Evolutionary conservation across 2,329 filamentous ascomycete genomes (phyloP).

Genomic region (Ophiostoma tasmaniense): DNA sequence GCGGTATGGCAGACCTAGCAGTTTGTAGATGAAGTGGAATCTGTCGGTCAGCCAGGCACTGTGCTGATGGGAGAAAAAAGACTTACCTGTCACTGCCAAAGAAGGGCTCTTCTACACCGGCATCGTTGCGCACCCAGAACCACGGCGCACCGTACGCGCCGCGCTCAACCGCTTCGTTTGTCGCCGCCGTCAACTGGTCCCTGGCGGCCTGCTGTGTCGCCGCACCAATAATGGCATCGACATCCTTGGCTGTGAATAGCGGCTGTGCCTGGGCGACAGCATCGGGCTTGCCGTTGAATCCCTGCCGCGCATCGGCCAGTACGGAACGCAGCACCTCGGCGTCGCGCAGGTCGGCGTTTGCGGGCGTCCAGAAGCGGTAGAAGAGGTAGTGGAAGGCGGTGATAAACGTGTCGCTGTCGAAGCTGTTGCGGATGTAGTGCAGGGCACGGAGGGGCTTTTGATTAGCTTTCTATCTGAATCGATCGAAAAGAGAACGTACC

Average conservation of each 20-base stretch:
- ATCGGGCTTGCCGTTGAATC: constrained; percentile 7
- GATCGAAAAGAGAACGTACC: constrained; percentile 12
- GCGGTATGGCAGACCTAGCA: constrained; percentile 51
- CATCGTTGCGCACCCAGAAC: constrained; percentile 55
- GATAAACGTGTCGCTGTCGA: constrained; percentile 42
- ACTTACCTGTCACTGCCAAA: constrained; percentile 63
- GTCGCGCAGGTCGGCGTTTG: constrained; percentile 51
- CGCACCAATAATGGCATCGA: constrained; percentile 46
- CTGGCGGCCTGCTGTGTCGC: constrained; percentile 38
- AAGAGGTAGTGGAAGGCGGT: constrained; percentile 48
- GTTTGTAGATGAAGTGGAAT: constrained; percentile 61
- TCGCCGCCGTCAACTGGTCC: constrained; percentile 42
- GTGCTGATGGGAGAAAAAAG: neutral
- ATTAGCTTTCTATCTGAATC: neutral
- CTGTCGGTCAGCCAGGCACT: constrained; percentile 33
- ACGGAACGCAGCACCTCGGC: constrained; percentile 41
- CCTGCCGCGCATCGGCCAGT: constrained; percentile 28
- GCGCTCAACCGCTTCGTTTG: constrained; percentile 50
- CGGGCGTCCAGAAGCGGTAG: constrained; percentile 52
- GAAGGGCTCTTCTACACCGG: constrained; percentile 57
- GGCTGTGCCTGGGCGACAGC: constrained; percentile 3
- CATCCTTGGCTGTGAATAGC: constrained; percentile 44
- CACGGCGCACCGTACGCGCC: constrained; percentile 74
- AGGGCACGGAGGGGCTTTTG: constrained; percentile 52
- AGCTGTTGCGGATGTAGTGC: constrained; percentile 54